These are phyloP conservation scores for Trichoderma koningiopsis DNA, from an alignment of 2,329 filamentous ascomycete genomes.

Conservation along the genomic window DNA sequence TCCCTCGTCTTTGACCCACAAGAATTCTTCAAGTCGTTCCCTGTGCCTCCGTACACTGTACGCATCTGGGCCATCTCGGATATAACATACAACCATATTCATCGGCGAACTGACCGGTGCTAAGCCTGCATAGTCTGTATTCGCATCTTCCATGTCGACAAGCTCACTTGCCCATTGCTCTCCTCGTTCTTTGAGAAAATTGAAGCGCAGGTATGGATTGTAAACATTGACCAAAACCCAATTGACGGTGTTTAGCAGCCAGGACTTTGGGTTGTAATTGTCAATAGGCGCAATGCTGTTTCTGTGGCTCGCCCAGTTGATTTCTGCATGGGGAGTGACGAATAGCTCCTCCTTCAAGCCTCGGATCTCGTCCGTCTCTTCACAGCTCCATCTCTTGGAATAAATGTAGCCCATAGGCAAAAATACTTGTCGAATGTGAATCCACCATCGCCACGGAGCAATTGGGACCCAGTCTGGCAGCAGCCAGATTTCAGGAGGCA, in stretches of 20 bases:
- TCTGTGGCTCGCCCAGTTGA: conserved; percentile 75
- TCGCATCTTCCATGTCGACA: conserved; percentile 88
- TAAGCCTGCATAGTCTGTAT: conserved; percentile 83
- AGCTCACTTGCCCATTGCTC: conserved; percentile 82
- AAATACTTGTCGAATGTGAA: conserved; percentile 97
- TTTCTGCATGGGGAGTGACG: conserved; percentile 72
- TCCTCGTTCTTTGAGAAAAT: conserved; percentile 66
- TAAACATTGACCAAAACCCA: conserved; percentile 79
- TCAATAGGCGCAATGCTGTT: conserved; percentile 80
- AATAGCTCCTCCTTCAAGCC: conserved; percentile 81
- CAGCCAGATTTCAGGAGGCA: conserved; percentile 91
- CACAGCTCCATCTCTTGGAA: conserved; percentile 78
- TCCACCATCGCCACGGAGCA: conserved; percentile 95
- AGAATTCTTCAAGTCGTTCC: conserved; percentile 78
- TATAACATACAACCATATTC: conserved; percentile 85
- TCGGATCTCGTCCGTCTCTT: conserved; percentile 72
- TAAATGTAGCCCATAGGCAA: conserved; percentile 89
- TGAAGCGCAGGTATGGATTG: conserved; percentile 73
- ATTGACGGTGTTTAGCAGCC: conserved; percentile 77
- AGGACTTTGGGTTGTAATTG: conserved; percentile 92
- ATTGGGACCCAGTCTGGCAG: conserved; percentile 89
- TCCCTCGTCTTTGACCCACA: conserved; percentile 91
- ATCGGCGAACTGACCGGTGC: conserved; percentile 89
- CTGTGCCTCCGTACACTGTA: conserved; percentile 73
- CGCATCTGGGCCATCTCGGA: conserved; percentile 77